Evolutionary conservation across 495 filamentous ascomycete species (phyloP).

Genomic region (Xylaria palmicola): DNA sequence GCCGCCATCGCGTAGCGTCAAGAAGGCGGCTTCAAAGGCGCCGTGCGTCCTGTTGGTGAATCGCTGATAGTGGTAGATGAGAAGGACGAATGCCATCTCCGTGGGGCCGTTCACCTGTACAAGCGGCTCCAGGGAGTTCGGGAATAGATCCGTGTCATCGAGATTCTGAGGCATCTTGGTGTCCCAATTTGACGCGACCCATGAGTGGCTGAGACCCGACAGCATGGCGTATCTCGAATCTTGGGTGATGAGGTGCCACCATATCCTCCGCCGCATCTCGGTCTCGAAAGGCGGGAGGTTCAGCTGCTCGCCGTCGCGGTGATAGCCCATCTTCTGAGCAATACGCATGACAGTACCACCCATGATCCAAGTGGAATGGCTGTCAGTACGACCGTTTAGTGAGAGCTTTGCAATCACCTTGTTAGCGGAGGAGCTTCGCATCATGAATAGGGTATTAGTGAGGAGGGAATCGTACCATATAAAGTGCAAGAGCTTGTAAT

Average conservation of each 20-base stretch:
- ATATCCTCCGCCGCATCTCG: conserved; percentile 59
- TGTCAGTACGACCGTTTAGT: conserved; percentile 41
- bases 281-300: conserved; percentile 57
- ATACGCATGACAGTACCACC: conserved; percentile 42
- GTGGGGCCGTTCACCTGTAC: conserved; percentile 53
- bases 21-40: conserved; percentile 39
- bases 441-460: no score
- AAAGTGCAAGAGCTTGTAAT: conserved; percentile 59
- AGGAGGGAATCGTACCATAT: conserved; percentile 39
- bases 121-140: conserved; percentile 47
- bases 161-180: conserved; percentile 51
- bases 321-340: conserved; percentile 41
- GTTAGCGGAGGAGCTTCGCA: not conserved
- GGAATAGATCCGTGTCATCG: conserved; percentile 56
- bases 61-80: conserved; percentile 47
- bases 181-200: conserved; percentile 41
- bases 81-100: conserved; percentile 62
- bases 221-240: conserved; percentile 54
- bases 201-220: conserved; percentile 58
- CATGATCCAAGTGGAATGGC: conserved; percentile 37
- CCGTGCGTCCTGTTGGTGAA: conserved; percentile 36
- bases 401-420: conserved; percentile 30
- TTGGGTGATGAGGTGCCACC: conserved; percentile 59
- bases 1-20: conserved; percentile 28
- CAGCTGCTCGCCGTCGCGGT: conserved; percentile 52